phyloP scores from a whole-genome alignment of 192 early-diverging fungal species.

The Gryganskiella cystojenkinii region DNA sequence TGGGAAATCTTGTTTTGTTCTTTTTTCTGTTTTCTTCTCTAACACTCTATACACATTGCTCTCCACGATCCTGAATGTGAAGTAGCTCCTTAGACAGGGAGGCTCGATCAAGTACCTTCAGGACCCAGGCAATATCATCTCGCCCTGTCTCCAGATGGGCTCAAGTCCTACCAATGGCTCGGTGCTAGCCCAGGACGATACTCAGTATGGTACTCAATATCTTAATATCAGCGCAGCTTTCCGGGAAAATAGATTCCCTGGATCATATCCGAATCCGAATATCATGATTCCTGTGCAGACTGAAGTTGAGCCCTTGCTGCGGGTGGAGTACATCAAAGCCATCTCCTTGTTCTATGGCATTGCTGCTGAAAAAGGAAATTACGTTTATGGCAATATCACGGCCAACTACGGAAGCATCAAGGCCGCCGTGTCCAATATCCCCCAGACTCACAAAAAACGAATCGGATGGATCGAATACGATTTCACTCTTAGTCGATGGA shows the following conservation, averaged over 20 bases:
- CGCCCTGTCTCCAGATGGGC: constrained; percentile 49
- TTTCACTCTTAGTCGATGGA: constrained; percentile 24
- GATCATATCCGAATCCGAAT: too few relatives aligned
- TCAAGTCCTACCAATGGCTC: not conserved
- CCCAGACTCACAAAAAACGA: constrained; percentile 34
- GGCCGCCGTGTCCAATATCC: constrained; percentile 16
- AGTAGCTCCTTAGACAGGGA: constrained; percentile 44
- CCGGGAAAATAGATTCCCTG: not conserved
- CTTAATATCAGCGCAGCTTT: constrained; percentile 5
- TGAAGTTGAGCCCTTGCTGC: constrained; percentile 32
- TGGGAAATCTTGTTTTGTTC: not conserved
- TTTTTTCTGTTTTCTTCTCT: not conserved
- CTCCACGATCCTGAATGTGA: not conserved
- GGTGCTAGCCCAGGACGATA: not conserved
- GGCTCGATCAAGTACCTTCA: constrained; percentile 34
- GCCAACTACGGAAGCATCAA: constrained; percentile 19
- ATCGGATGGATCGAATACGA: constrained; percentile 56
- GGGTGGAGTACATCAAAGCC: constrained; percentile 53
- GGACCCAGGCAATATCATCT: constrained; percentile 42
- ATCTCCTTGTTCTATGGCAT: constrained; percentile 55
- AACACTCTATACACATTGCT: not conserved
- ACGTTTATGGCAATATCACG: constrained; percentile 43
- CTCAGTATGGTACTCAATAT: constrained; percentile 3
- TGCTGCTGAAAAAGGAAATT: constrained; percentile 20
- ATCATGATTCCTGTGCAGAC: too few relatives aligned